Percentiles rank a stretch among this genome's conserved stretches.
Conservation (phyloP, 2,329 filamentous ascomycete genomes). For the Periglandula ipomoeae region DNA sequence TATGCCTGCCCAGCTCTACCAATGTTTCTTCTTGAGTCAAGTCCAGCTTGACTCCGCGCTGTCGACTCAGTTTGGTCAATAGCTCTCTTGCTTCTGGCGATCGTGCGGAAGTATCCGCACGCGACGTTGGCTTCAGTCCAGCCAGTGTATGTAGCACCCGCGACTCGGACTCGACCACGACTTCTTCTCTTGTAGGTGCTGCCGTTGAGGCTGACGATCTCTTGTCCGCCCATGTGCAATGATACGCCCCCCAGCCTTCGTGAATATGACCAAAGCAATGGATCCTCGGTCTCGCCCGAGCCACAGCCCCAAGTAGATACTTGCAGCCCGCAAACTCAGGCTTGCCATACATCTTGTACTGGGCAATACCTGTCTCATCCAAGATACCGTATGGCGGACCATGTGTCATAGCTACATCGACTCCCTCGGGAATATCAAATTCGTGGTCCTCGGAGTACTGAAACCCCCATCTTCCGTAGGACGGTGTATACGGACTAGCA, state of each 20-base stretch:
- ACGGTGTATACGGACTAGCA: slow-evolving; percentile 44
- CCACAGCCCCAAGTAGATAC: slow-evolving; percentile 36
- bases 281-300: slow-evolving; percentile 31
- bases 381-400: slow-evolving; percentile 44
- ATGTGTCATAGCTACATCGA: slow-evolving; percentile 45
- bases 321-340: slow-evolving; percentile 31
- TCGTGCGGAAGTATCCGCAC: slow-evolving; percentile 11
- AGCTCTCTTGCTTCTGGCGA: slow-evolving; percentile 10
- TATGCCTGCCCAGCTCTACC: slow-evolving; percentile 34
- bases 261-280: slow-evolving; percentile 54
- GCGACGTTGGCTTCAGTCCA: slow-evolving; percentile 14
- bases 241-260: slow-evolving; percentile 47
- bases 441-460: slow-evolving; percentile 35
- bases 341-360: background rate
- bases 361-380: slow-evolving; percentile 24
- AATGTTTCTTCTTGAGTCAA: slow-evolving; percentile 22
- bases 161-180: slow-evolving; percentile 33
- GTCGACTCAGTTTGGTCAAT: slow-evolving; percentile 14
- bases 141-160: slow-evolving; percentile 23
- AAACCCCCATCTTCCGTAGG: slow-evolving; percentile 36
- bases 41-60: slow-evolving; percentile 28
- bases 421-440: slow-evolving; percentile 24
- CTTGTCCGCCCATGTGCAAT: slow-evolving; percentile 39
- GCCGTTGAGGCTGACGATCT: slow-evolving; percentile 9
- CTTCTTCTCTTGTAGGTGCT: slow-evolving; percentile 6